Evolutionary conservation across 192 early-diverging fungal genomes (phyloP), one percentile per base, ranked within the genome.

Genomic region (Umbelopsis isabellina): DNA sequence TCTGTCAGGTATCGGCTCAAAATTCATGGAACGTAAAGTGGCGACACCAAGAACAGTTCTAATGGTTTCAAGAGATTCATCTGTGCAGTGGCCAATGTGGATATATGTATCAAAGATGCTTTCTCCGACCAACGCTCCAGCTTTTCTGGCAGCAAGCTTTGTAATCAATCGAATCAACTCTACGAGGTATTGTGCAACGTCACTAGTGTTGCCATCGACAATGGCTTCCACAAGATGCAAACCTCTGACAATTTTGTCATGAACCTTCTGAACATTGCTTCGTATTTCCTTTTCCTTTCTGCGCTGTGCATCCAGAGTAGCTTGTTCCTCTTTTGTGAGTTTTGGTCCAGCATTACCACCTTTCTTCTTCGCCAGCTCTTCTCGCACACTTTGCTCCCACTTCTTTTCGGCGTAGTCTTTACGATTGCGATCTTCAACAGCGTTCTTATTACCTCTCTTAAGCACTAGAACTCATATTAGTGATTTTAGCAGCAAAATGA

Each of bases 321-420:
- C 85, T 67, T 91, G 84, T 71, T 97, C 94, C 13, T 91, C 93
- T 51, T 91, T 93, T 1, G 86, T 88, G 46, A 88, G 74, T 75
- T 90, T 91, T 68, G 75, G 85, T 25, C 75, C 46, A 9, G 58
- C 30, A 0, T 72, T 20, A 18, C 75, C 50, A 12, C 84, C 81
- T 64, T 91, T 85, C 70, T 87, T 92, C 74, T 91, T 88, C 45
- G 90, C 88, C 33, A 94, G 70, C 64, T 91, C 86, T 53, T 91
- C 89, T 64, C 85, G 88, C 13, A 93, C 67, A 41, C 93, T 90
- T 12, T 81, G 84, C 82, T 93, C 92, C 90, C 91, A 94, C 67
- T 93, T 88, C 77, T 91, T 85, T 46, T 93, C 90, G 18, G 86
- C 84, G 61, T 83, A 89, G 22, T 71, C 82, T 27, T 84, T 82